Evolutionary conservation across 345 rosid species (phyloP).

Genomic region (Lagerstroemia speciosa): DNA sequence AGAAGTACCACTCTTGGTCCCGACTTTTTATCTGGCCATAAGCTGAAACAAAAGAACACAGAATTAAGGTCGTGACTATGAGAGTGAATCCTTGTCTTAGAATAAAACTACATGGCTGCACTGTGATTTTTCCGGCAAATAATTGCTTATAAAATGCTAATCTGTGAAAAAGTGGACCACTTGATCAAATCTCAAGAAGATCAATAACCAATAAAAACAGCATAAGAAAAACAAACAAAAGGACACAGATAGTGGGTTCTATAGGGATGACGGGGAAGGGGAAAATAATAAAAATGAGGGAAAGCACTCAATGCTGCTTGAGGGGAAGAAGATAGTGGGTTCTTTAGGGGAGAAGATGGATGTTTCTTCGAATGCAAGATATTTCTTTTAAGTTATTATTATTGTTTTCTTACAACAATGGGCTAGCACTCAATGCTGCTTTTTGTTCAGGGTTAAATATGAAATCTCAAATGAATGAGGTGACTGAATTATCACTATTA

Average conservation of each 20-base stretch:
- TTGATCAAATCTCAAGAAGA: background rate
- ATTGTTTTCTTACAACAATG: too few relatives aligned
- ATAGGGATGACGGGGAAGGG: background rate
- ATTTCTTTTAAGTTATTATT: too few relatives aligned
- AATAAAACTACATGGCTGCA: background rate
- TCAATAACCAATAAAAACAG: background rate
- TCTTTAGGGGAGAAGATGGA: too few relatives aligned
- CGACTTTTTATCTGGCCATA: conserved; percentile 50
- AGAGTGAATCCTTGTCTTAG: background rate
- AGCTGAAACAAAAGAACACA: conserved; percentile 3
- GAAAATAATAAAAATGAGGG: background rate
- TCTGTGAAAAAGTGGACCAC: background rate
- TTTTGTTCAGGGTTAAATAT: too few relatives aligned
- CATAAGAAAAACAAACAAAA: background rate
- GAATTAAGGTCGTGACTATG: background rate
- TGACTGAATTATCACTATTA: too few relatives aligned
- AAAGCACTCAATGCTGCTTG: background rate
- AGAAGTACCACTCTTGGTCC: conserved; percentile 81
- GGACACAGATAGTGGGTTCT: background rate
- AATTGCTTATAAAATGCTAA: background rate
- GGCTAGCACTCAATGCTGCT: too few relatives aligned
- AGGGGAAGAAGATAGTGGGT: background rate
- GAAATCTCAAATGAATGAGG: too few relatives aligned
- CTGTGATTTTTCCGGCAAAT: background rate
- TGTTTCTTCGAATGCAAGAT: too few relatives aligned